Evolutionary conservation across 192 early-diverging fungal species (phyloP), one percentile per base, ranked within the genome.

Genomic region (Fimicolochytrium jonesii): DNA sequence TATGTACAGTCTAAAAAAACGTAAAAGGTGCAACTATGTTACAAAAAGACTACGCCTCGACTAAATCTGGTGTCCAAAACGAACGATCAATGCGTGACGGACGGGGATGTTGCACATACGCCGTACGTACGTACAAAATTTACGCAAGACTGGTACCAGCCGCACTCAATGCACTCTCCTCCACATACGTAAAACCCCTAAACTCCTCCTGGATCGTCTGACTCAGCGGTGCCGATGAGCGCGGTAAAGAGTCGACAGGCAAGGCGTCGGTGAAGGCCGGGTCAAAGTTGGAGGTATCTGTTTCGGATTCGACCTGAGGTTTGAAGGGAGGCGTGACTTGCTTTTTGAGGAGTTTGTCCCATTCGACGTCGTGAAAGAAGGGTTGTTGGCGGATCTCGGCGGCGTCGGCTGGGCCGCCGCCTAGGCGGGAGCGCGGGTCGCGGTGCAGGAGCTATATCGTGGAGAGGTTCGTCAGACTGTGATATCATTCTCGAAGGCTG

Each of bases 241-340:
- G 63, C 5, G 75, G 76, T 13, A 81, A 49, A 34, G 77, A 76
- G 61, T 79, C 73, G 10, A 78, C 55, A 20, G 79, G 79, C 25
- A 73, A 22, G 2, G 64, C 31, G n/a, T 78, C 64, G 20, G 79
- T 81, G 47, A 81, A 81, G 25, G 61, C 58, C 2, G 76, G 70
- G 44, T 79, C 77, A 61, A 81, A 80, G 63, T 81, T 81, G 26
- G 66, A 66, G 25, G 70, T 73, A 53, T 81, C 79, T 1, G 66
- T 75, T 42, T 77, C 77, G 45, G 69, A 73, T 74, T 70, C 75
- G 56, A 87, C 81, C 32, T 80, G 74, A 33, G 87, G 87, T 46
- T 86, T 84, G 69, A 86, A 86, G 26, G 87, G 87, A 35, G 87
- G 87, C 36, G 68, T 77, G 6, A 81, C 74, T 53, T 85, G 71